phyloP scores from a whole-genome alignment of 805 yeast genomes.

The Lachancea cidri region DNA sequence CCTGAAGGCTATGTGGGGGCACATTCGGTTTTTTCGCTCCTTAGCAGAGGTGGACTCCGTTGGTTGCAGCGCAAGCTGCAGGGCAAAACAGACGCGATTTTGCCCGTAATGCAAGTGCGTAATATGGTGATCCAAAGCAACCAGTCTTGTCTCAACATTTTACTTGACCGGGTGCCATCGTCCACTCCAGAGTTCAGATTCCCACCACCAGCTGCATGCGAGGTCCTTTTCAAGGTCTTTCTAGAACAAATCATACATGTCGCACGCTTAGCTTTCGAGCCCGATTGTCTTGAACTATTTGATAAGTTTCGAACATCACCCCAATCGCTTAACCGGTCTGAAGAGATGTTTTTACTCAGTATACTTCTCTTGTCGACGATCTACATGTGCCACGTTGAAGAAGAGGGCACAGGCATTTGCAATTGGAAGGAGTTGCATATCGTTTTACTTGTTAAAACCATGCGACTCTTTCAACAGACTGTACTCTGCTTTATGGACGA shows the following conservation, averaged over 20 bases:
- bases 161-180: slow-evolving; percentile 1
- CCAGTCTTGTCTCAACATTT: background rate
- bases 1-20: slow-evolving; percentile 2
- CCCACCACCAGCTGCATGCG: slow-evolving; percentile 4
- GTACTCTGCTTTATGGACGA: slow-evolving; percentile 35
- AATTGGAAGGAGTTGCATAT: slow-evolving; percentile 3
- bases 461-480: slow-evolving; percentile 6
- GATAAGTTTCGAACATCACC: slow-evolving; percentile 1
- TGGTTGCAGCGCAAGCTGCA: slow-evolving; percentile 5
- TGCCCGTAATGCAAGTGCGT: slow-evolving; percentile 1
- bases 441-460: slow-evolving; percentile 5
- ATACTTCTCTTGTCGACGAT: slow-evolving; percentile 3
- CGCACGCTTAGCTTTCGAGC: slow-evolving; percentile 1
- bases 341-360: slow-evolving; percentile 1
- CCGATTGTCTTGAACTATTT: background rate
- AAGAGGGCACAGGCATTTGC: background rate
- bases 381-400: background rate
- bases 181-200: slow-evolving; percentile 2
- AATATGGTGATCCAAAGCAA: background rate
- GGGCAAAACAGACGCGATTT: slow-evolving; percentile 1
- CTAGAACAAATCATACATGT: slow-evolving; percentile 1
- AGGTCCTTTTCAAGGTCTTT: slow-evolving; percentile 2
- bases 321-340: slow-evolving; percentile 2
- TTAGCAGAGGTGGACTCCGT: slow-evolving; percentile 4
- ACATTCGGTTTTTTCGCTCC: slow-evolving; percentile 6